phyloP scores from a whole-genome alignment of 345 rosid genomes.

The Melaleuca quinquenervia region DNA sequence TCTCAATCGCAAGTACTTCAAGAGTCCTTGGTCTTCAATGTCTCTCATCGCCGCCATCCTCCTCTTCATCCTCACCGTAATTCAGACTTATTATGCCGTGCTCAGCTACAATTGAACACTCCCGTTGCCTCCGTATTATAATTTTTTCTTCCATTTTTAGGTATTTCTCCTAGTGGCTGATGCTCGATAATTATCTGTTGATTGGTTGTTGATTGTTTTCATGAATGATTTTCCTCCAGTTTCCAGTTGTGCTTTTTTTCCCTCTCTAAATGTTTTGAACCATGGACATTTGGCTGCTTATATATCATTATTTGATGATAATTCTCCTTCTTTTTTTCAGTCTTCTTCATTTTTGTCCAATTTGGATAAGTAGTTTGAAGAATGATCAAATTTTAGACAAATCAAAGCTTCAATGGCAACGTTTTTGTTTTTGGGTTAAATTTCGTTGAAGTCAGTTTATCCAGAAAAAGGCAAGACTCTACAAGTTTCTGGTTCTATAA shows the following conservation, averaged over 20 bases:
- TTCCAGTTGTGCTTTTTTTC: background rate
- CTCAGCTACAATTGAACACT: background rate
- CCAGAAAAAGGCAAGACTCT: background rate
- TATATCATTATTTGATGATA: background rate
- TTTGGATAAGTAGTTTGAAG: background rate
- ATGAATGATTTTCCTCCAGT: background rate
- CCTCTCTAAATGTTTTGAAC: background rate
- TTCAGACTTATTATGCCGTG: background rate
- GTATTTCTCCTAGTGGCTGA: background rate
- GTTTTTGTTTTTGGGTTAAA: too few relatives aligned
- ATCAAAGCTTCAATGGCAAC: too few relatives aligned
- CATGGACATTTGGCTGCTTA: background rate
- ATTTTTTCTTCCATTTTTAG: too few relatives aligned
- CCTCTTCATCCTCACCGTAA: conserved; percentile 30
- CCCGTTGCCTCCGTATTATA: too few relatives aligned
- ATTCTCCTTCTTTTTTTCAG: background rate
- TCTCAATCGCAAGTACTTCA: conserved; percentile 33
- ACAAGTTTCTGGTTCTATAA: background rate
- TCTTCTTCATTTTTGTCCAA: background rate
- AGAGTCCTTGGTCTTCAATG: conserved; percentile 35
- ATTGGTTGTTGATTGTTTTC: background rate
- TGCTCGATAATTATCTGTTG: background rate
- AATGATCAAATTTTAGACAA: too few relatives aligned
- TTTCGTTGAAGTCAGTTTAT: background rate
- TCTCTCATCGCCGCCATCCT: conserved; percentile 24